phyloP scores from a whole-genome alignment of 148 eudicot species.

The Rhododendron henanense region DNA sequence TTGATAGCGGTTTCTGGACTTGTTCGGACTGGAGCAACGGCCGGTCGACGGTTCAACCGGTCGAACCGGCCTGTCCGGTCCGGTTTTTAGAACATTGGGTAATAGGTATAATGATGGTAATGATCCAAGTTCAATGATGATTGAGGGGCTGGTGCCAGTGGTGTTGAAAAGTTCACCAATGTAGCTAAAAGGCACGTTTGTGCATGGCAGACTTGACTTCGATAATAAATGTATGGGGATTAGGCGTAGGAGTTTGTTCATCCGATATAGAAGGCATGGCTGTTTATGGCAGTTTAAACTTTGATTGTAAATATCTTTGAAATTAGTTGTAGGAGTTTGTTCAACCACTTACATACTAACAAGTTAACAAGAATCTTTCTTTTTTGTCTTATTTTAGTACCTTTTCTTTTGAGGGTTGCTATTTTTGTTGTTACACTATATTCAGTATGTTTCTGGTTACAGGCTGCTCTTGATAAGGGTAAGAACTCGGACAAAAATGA shows the following conservation, averaged over 20 bases:
- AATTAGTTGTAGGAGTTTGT: not conserved
- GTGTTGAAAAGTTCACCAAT: not conserved
- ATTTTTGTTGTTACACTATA: not conserved
- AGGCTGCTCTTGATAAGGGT: constrained; percentile 63
- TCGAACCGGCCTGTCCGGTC: too few species aligned
- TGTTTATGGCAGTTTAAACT: not conserved
- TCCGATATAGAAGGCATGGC: not conserved
- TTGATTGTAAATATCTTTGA: not conserved
- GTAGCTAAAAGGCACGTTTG: not conserved
- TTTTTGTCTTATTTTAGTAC: not conserved
- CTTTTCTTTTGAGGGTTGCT: not conserved
- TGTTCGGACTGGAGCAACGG: too few species aligned
- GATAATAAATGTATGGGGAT: not conserved
- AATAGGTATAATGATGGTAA: not conserved
- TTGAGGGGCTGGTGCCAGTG: not conserved
- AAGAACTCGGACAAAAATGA: constrained; percentile 39
- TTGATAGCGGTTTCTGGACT: too few species aligned
- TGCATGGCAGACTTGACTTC: not conserved
- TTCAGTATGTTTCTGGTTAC: constrained; percentile 19
- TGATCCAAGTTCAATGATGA: not conserved
- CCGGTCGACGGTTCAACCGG: too few species aligned
- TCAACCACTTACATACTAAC: not conserved
- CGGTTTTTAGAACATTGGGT: not conserved
- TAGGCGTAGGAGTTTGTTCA: not conserved
- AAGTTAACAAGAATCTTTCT: not conserved